Base-by-base conservation (phyloP, 305 asterid species). In the Rubia tinctorum region DNA sequence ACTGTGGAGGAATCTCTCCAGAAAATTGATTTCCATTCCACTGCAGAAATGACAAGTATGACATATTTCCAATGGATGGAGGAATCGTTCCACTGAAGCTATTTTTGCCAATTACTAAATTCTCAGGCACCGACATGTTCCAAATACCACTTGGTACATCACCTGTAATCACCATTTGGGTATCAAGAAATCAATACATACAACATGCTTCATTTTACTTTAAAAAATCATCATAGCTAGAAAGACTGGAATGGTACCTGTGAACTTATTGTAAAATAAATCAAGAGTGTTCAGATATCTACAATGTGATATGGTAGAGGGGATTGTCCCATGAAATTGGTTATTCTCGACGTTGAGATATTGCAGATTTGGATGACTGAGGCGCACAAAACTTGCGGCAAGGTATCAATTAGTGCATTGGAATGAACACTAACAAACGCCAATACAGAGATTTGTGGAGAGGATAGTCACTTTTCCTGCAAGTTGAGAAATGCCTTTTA, bases 51-150 rank as follows among this genome's bases (percentile, higher is more conserved):
- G 5, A 4, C 37, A 66, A 66, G 5, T 18, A 42, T 22, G 71
- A 66, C 71, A 66, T 66, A 66, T 42, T 66, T 12, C 71, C 71
- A 9, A 42, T 42, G 55, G 71, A 42, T 40, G 71, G 71, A 9
- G 71, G 71, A 4, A 66, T 42, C 17, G 42, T 10, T n/a, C 71
- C 71, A 7, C 18, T 8, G 14, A 66, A 42, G 43, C 45, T 43
- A 12, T 66, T 42, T 0, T 5, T 0, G 10, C 37, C 20, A 44
- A 42, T 23, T 4, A 42, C 71, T 4, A 66, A 40, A 20, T 42
- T 40, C 23, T 18, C 34, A 66, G 42, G 71, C 37, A 66, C 8
- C 17, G 37, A 66, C 71, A 66, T 43, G 71, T 42, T 66, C 71
- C 71, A 14, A 42, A 20, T 66, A n/a, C 43, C 70, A 40, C 70